Evolutionary conservation across 2,329 filamentous ascomycete genomes (phyloP), one percentile per base, ranked within the genome.

Genomic region (Pseudogymnoascus sp.): DNA sequence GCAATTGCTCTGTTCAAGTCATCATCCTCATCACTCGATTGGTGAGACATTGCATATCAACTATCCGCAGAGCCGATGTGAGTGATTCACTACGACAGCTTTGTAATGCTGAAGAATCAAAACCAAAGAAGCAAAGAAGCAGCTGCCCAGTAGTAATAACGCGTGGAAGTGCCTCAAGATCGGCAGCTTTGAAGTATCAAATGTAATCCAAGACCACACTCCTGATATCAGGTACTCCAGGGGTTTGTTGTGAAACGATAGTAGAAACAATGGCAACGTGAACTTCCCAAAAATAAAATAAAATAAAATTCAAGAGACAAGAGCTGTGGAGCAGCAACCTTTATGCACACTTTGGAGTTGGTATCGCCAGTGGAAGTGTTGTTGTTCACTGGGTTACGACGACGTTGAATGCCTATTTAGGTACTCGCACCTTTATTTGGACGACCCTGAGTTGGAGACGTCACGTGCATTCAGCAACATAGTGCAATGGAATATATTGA

Each of bases 1-100:
- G 80, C 84, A 64, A 89, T 86, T 31, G 86, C 86, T 64, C 77
- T 78, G 29, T 79, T 79, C n/a, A 88, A 73, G 31, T 85, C 83
- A 64, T 84, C 83, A 61, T 88, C 83, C 19, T 86, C 82, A 53
- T 63, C 71, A 35, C 50, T 68, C 13, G 72, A 71, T 4, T 64
- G 65, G 37, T 73, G 68, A 11, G 70, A 67, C 72, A 74, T 74
- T 21, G 37, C 63, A 56, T 33, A 56, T 56, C 26, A 56, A 4
- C n/a, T 31, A 31, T 53, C 46, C 31, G 4, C 46, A 13, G 15
- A 56, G 26, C 50, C 11, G 10, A 10, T 23, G 7, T 17, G n/a
- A 21, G 11, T 29, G 6, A 29, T 29, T 9, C 26, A 29, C 50
- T 33, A 29, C 15, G n/a, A 3, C 15, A 15, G 29, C 15, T 15